phyloP scores from a whole-genome alignment of 2,329 filamentous ascomycete species.

The Verticillium zaregamsianum region DNA sequence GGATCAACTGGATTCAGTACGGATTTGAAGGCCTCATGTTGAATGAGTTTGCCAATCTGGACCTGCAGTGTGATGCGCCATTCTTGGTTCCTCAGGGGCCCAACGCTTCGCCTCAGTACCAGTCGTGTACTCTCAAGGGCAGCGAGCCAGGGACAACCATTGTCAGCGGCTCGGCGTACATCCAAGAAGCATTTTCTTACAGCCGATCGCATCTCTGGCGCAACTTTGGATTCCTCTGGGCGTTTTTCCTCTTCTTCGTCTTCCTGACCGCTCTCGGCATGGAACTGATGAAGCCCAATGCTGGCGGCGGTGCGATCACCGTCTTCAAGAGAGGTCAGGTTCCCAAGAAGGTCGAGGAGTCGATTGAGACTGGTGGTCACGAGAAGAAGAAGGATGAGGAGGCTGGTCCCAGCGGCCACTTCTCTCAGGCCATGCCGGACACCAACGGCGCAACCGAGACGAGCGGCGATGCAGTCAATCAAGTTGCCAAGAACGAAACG shows the following conservation, averaged over 20 bases:
- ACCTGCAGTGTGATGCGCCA: slow-evolving; percentile 49
- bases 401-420: slow-evolving; percentile 24
- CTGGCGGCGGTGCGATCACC: slow-evolving; percentile 54
- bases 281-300: slow-evolving; percentile 50
- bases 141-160: slow-evolving; percentile 44
- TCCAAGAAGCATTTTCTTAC: slow-evolving; percentile 48
- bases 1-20: slow-evolving; percentile 49
- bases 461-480: slow-evolving; percentile 29
- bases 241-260: slow-evolving; percentile 44
- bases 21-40: slow-evolving; percentile 64
- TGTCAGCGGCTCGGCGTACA: slow-evolving; percentile 53
- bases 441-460: slow-evolving; percentile 13
- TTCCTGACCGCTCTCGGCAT: slow-evolving; percentile 31
- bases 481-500: slow-evolving; percentile 58
- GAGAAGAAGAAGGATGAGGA: slow-evolving; percentile 48
- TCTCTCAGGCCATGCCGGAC: slow-evolving; percentile 59
- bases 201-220: slow-evolving; percentile 57
- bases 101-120: slow-evolving; percentile 41
- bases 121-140: slow-evolving; percentile 57
- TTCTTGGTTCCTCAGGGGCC: slow-evolving; percentile 50
- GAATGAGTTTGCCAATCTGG: slow-evolving; percentile 56
- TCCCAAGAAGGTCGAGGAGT: slow-evolving; percentile 52
- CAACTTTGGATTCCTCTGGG: slow-evolving; percentile 48
- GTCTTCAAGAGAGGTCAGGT: slow-evolving; percentile 61
- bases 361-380: slow-evolving; percentile 48